phyloP scores from a whole-genome alignment of 2,329 filamentous ascomycete species.

The Alternaria angustiovoidea region DNA sequence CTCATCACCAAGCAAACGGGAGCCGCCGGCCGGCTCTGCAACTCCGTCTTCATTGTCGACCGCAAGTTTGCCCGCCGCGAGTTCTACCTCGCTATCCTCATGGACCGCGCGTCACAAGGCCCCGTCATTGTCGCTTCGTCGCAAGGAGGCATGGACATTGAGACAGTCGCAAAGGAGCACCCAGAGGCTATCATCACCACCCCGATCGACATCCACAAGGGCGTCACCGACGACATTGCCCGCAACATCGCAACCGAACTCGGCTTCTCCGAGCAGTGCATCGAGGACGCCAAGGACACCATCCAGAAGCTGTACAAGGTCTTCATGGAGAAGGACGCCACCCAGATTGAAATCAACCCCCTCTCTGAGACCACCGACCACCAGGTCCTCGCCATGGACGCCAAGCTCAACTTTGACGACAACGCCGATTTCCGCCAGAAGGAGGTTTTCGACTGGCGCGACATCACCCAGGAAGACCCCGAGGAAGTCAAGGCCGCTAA shows the following conservation, averaged over 20 bases:
- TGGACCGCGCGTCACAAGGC: constrained; percentile 90
- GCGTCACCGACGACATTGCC: constrained; percentile 95
- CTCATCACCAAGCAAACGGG: constrained; percentile 99
- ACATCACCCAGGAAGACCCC: constrained; percentile 92
- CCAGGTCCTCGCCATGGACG: constrained; percentile 98
- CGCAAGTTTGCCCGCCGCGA: constrained; percentile 99
- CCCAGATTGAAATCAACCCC: constrained; percentile 99
- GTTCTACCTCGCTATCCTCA: constrained; percentile 98
- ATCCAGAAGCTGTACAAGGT: constrained; percentile 99
- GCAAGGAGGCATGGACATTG: constrained; percentile 99
- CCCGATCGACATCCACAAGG: constrained; percentile 89
- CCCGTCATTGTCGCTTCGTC: constrained; percentile 98
- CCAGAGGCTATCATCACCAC: constrained; percentile 96
- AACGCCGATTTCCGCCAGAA: constrained; percentile 98
- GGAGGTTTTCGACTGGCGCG: constrained; percentile 93
- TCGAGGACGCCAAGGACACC: constrained; percentile 92
- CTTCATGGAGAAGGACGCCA: constrained; percentile 98
- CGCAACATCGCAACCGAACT: constrained; percentile 88
- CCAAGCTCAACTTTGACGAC: constrained; percentile 98
- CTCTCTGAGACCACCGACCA: constrained; percentile 98
- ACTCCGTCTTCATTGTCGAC: constrained; percentile 98
- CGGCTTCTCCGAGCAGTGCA: constrained; percentile 97
- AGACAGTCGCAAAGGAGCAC: constrained; percentile 96
- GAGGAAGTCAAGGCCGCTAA: constrained; percentile 97
- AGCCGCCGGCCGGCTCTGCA: constrained; percentile 91